Conservation (phyloP, 2,329 filamentous ascomycete genomes). For the Penicillium sumatraense region DNA sequence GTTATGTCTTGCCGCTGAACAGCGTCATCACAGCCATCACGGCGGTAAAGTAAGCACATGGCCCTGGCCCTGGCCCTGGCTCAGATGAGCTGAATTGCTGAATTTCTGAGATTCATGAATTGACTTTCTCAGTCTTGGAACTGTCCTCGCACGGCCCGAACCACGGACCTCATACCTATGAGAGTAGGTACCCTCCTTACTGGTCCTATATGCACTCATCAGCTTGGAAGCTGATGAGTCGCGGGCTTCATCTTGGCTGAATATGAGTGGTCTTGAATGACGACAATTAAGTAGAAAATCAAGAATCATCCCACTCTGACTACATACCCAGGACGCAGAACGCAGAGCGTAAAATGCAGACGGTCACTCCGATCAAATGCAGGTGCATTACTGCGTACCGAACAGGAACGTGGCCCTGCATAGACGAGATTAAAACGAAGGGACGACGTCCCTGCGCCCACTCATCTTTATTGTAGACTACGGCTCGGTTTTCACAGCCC, state of each 20-base stretch:
- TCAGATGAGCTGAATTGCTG: no score
- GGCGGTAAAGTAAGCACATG: background rate
- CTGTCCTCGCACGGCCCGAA: slow-evolving; percentile 18
- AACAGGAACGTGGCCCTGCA: background rate
- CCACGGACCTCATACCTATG: slow-evolving; percentile 5
- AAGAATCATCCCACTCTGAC: background rate
- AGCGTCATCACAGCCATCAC: background rate
- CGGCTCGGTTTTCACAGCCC: background rate
- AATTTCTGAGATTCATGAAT: slow-evolving; percentile 6
- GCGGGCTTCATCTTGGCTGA: background rate
- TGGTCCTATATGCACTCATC: no score
- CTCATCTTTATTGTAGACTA: background rate
- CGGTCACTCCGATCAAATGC: no score
- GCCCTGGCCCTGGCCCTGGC: no score
- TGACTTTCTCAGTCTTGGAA: slow-evolving; percentile 11
- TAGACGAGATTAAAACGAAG: background rate
- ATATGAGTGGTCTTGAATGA: background rate
- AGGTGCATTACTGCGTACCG: background rate
- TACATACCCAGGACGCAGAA: no score
- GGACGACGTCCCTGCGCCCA: background rate
- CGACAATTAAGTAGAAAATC: background rate
- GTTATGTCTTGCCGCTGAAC: background rate
- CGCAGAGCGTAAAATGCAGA: no score
- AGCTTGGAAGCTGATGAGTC: background rate
- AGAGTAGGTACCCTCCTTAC: slow-evolving; percentile 3